Evolutionary conservation across 2,329 filamentous ascomycete genomes (phyloP).

Genomic region (Alternaria triticimaculans): DNA sequence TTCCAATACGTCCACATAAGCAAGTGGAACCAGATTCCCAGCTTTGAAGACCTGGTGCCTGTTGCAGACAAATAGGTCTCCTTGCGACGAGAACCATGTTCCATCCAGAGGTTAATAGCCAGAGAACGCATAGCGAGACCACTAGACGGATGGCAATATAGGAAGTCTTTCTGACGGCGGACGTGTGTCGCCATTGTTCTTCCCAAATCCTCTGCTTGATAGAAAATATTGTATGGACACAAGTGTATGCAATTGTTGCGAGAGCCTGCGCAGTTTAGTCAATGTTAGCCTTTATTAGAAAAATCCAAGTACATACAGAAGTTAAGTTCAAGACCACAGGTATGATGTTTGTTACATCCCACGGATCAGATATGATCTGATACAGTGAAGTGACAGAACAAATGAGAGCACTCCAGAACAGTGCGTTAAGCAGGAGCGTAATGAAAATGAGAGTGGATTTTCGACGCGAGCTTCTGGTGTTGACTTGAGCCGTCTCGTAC

Average conservation of each 20-base stretch:
- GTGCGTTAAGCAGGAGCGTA: constrained; percentile 41
- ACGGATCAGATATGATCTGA: constrained; percentile 35
- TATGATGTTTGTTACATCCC: constrained; percentile 37
- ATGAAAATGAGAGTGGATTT: constrained; percentile 44
- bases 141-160: constrained; percentile 45
- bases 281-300: neutral
- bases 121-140: constrained; percentile 42
- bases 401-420: constrained; percentile 44
- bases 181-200: constrained; percentile 29
- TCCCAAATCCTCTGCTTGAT: constrained; percentile 41
- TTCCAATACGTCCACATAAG: constrained; percentile 34
- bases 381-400: constrained; percentile 38
- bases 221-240: constrained; percentile 45
- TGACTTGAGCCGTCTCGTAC: constrained; percentile 13
- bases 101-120: constrained; percentile 49
- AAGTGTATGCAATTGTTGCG: constrained; percentile 42
- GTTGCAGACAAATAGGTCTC: constrained; percentile 41
- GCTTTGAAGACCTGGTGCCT: constrained; percentile 23
- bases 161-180: constrained; percentile 36
- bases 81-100: constrained; percentile 49
- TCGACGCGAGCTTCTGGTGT: constrained; percentile 31
- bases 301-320: constrained; percentile 33
- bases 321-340: constrained; percentile 41
- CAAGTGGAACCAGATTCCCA: constrained; percentile 47
- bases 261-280: constrained; percentile 33